Evolutionary conservation across 202 grass and related monocot genomes (phyloP).

Genomic region (Carex sylvatica): DNA sequence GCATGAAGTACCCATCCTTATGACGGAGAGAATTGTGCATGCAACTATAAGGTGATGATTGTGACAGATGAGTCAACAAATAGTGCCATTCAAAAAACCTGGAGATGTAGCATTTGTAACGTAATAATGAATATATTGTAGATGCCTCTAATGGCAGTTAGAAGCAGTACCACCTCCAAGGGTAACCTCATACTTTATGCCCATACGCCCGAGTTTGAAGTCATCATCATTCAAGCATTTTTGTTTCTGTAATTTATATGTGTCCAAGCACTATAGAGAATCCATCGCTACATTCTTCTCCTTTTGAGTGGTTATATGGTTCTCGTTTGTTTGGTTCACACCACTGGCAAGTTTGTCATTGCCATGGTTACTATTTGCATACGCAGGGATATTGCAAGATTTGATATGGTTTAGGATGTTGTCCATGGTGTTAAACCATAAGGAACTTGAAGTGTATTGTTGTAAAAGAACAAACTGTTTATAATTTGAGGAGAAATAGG

Average conservation of each 20-base stretch:
- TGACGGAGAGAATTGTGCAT: background rate
- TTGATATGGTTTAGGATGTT: background rate
- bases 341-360: background rate
- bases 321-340: background rate
- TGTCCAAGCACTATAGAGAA: background rate
- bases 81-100: background rate
- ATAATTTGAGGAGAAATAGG: background rate
- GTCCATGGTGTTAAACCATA: background rate
- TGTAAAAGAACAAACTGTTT: background rate
- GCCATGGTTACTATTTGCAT: background rate
- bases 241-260: background rate
- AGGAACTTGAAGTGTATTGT: background rate
- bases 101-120: background rate
- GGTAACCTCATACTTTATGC: background rate
- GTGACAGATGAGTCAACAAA: background rate
- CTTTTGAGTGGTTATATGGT: background rate
- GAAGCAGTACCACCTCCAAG: background rate
- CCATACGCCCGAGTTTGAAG: background rate
- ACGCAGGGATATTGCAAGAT: background rate
- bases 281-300: background rate
- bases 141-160: background rate
- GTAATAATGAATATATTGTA: background rate
- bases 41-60: background rate
- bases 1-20: background rate
- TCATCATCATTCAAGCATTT: background rate